Evolutionary conservation across 805 yeast species (phyloP), one percentile per base, ranked within the genome.

Genomic region (Phaffomyces opuntiae): DNA sequence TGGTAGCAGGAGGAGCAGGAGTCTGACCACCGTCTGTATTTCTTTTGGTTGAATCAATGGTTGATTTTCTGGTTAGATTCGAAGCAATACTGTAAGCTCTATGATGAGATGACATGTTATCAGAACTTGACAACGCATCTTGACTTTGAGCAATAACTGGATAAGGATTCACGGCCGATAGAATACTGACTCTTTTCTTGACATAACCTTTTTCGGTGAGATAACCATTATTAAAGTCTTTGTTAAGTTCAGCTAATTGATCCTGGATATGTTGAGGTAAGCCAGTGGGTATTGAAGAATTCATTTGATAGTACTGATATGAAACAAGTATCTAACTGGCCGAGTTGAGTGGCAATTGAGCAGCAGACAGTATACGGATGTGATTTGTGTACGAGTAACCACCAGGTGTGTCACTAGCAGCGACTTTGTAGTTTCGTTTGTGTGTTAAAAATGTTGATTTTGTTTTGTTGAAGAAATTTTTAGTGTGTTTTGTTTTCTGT

Each of bases 121-220:
- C 48, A 16, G 39, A 36, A 13, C 43, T 31, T 16, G 45, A 38
- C n/a, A 11, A 29, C 2, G 9, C 31, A 29, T 29, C 31, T 11
- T 29, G 31, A 29, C 31, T 29, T 29, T 29, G 31, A 13, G 31
- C 13, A 11, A 29, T 24, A 42, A 24, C 38, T 37, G 37, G 13
- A 17, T 41, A 40, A 3, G 38, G 40, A 4, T 39, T 14, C 12
- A 38, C 43, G 7, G 37, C 42, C 2, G 53, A 45, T 26, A 73
- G 58, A 19, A 77, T 55, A 49, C 60, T 66, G 38, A 67, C 72
- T 48, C 87, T 65, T 49, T 80, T 82, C 53, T 76, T 81, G 38
- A 70, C 67, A 58, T 81, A 85, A 2, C 93, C 91, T 57, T 83
- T 85, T 40, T 74, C 81, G 0, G 93, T 84, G 46, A 85, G 66